These are phyloP conservation scores for Umbelopsis isabellina DNA, from an alignment of 192 early-diverging fungal species.

Conservation along the genomic window DNA sequence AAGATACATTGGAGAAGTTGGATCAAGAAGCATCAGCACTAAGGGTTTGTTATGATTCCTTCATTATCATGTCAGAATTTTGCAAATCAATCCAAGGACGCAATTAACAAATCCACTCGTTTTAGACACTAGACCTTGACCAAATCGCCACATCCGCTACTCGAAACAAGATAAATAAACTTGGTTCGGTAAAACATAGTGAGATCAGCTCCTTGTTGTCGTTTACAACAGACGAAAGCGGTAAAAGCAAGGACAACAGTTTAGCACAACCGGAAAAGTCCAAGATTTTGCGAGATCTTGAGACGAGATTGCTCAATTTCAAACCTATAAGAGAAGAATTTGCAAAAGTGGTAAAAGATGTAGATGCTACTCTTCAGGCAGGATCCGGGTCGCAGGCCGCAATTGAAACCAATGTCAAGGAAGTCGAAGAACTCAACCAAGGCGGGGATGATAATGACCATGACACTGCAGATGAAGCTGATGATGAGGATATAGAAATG, in stretches of 20 bases:
- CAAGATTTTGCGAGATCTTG: constrained; percentile 12
- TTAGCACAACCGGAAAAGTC: not conserved
- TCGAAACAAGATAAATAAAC: constrained; percentile 10
- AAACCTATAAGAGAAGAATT: constrained; percentile 23
- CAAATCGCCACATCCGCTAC: not conserved
- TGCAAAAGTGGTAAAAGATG: constrained; percentile 12
- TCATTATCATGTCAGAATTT: not conserved
- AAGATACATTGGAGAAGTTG: constrained; percentile 11
- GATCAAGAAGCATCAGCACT: not conserved
- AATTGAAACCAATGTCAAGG: not conserved
- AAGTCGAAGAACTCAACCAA: not conserved
- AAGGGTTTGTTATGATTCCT: not conserved
- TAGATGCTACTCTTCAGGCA: constrained; percentile 17
- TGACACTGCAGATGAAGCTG: not conserved
- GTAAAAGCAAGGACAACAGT: not conserved
- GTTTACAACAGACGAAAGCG: not conserved
- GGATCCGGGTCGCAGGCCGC: not conserved
- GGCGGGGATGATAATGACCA: not conserved
- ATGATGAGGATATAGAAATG: not conserved
- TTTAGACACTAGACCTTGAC: not conserved
- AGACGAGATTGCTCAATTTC: constrained; percentile 23
- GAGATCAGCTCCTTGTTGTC: not conserved
- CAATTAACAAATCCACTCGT: not conserved
- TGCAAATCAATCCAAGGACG: not conserved
- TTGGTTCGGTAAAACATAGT: not conserved